Base-by-base conservation (phyloP, 768 basidiomycete genomes). In the Pulveroboletus ravenelii region DNA sequence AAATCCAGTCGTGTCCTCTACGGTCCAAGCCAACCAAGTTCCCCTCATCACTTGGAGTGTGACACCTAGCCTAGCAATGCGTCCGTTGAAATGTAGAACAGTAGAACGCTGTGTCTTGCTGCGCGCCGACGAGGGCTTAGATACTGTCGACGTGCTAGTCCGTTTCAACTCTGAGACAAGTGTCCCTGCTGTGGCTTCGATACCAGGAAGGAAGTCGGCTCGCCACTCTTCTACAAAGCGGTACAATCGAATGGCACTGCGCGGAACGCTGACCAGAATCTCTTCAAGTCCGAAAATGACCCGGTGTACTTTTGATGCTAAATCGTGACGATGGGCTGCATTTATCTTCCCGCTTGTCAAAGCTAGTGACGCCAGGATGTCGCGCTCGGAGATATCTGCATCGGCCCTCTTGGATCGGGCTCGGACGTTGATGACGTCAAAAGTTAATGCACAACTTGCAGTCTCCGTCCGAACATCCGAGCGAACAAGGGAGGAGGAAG, bases 41-140 rank as follows among this genome's bases (percentile, higher is more conserved):
- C 88, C 89, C 53, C 84, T 87, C 85, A 92, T 89, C 36, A 92
- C 82, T 59, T 91, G 89, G 6, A 93, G 75, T 4, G 80, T 79
- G 9, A 89, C 72, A 23, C 78, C 77, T 20, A 82, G 62, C 18
- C 76, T 76, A 5, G 65, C 60, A 9, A 89, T 49, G 25, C 74
- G 72, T 5, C 77, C 73, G 53, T 85, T 78, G 14, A 87, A 50
- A 40, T 84, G 78, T 30, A 81, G 55, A 8, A 67, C 63, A 46
- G 31, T 52, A 6, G 54, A 30, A 20, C 45, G 44, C 27, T 17
- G 51, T 41, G 53, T 51, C 3, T 55, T 18, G 43, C 42, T 48
- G 52, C 12, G 58, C 6, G 59, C 52, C 29, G 66, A 64, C 41
- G 71, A 67, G 34, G 58, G 59, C 48, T 55, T 60, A 15, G 56